These are phyloP conservation scores for Globisporangium viniferum DNA, from an alignment of 352 stramenopile species.

Conservation along the genomic window DNA sequence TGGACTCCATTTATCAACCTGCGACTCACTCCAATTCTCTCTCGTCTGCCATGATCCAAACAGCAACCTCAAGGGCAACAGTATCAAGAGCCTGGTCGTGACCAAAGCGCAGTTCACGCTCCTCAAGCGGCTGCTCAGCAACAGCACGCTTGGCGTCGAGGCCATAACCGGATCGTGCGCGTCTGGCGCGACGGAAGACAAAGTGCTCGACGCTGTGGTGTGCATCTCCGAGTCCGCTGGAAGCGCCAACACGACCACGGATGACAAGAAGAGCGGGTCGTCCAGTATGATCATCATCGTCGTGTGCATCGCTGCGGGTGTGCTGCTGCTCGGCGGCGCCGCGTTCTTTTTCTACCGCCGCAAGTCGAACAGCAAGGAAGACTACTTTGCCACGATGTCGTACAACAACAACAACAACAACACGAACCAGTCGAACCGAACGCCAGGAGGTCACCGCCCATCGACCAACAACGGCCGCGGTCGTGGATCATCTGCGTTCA, in stretches of 20 bases:
- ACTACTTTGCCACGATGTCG: conserved; percentile 28
- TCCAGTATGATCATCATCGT: conserved; percentile 50
- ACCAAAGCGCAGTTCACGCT: conserved; percentile 42
- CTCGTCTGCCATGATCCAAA: background rate
- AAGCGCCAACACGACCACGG: conserved; percentile 4
- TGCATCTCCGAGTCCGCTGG: conserved; percentile 35
- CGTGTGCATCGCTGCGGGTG: conserved; percentile 43
- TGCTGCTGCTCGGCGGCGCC: conserved; percentile 40
- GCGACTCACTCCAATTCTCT: background rate
- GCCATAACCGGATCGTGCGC: conserved; percentile 29
- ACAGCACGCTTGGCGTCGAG: conserved; percentile 43
- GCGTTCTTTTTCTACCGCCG: conserved; percentile 54
- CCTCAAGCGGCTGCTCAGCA: conserved; percentile 35
- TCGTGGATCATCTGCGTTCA: conserved; percentile 17
- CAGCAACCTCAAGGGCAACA: conserved; percentile 58
- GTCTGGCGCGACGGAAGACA: conserved; percentile 27
- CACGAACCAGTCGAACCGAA: conserved; percentile 24
- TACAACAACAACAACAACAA: conserved; percentile 37
- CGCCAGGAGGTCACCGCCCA: background rate
- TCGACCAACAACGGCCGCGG: conserved; percentile 16
- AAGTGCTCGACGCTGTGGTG: conserved; percentile 49
- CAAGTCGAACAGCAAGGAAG: conserved; percentile 28
- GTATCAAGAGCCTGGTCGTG: conserved; percentile 40
- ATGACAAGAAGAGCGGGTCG: background rate
- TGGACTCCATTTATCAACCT: background rate